Percentiles rank a stretch among this genome's conserved stretches.
Evolutionary conservation across 495 filamentous ascomycete genomes (phyloP).

Genomic region (Sphaerosporella brunnea): DNA sequence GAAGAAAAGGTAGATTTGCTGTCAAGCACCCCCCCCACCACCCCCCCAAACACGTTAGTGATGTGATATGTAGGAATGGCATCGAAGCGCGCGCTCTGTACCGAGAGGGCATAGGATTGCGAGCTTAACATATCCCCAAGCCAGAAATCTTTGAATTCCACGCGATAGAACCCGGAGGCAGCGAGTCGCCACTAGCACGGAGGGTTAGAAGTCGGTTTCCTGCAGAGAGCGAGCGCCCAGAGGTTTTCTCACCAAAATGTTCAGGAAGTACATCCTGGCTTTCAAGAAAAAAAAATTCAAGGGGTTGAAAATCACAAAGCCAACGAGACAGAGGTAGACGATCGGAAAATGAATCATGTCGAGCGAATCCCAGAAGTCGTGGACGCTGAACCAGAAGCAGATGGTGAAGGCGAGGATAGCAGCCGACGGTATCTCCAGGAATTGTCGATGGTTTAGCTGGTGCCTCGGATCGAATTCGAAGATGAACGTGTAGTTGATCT

Average conservation of each 20-base stretch:
- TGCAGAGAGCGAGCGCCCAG: no score
- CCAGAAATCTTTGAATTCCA: constrained; percentile 98
- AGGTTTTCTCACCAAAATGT: constrained; percentile 33
- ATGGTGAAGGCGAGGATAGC: constrained; percentile 41
- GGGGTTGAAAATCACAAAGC: constrained; percentile 55
- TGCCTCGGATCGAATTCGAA: constrained; percentile 86
- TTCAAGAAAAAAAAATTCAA: constrained; percentile 51
- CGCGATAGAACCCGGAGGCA: constrained; percentile 70
- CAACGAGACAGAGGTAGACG: constrained; percentile 53
- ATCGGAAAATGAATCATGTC: constrained; percentile 72
- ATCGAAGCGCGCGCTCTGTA: constrained; percentile 41
- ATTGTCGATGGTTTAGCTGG: constrained; percentile 71
- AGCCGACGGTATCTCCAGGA: constrained; percentile 29
- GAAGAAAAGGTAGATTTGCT: constrained; percentile 78
- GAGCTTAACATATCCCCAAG: constrained; percentile 95
- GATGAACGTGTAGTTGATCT: constrained; percentile 89
- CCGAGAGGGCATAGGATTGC: constrained; percentile 68
- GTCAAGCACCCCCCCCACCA: no score
- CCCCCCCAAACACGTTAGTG: no score
- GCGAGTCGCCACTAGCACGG: constrained; percentile 71
- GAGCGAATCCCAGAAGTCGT: constrained; percentile 39
- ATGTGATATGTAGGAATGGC: no score
- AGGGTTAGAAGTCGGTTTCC: no score
- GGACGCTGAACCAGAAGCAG: constrained; percentile 78
- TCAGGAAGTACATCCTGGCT: constrained; percentile 64